These are phyloP conservation scores for Zygnema circumcarinatum DNA, from an alignment of 139 green algal genomes.

Conservation along the genomic window DNA sequence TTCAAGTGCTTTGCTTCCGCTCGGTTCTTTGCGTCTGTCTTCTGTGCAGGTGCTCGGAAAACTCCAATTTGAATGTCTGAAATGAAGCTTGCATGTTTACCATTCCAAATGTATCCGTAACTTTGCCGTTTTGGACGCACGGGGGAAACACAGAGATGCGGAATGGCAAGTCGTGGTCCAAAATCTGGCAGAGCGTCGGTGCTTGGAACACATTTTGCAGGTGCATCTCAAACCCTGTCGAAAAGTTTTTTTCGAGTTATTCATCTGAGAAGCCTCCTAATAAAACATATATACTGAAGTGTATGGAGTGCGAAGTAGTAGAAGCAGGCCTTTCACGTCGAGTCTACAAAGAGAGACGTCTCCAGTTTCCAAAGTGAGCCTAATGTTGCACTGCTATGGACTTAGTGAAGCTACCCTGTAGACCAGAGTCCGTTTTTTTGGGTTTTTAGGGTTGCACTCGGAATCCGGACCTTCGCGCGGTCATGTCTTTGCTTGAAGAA, in stretches of 20 bases:
- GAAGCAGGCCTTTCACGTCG: no score
- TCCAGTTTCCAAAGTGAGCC: not conserved
- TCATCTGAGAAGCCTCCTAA: not conserved
- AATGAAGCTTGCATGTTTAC: no score
- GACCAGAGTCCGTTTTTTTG: no score
- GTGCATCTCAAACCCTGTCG: not conserved
- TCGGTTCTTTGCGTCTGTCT: not conserved
- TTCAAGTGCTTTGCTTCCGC: not conserved
- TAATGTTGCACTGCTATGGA: not conserved
- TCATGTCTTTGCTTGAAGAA: no score
- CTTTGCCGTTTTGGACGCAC: not conserved
- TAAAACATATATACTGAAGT: not conserved
- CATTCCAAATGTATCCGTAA: not conserved
- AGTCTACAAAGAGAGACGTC: not conserved
- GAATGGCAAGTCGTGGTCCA: not conserved
- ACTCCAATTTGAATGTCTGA: not conserved
- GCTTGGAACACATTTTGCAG: not conserved
- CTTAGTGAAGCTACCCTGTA: not conserved
- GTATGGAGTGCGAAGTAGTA: no score
- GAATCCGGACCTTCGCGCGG: no score
- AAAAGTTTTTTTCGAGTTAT: not conserved
- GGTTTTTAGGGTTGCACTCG: no score
- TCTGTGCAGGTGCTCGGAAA: no score
- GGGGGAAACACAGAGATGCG: not conserved
- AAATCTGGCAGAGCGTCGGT: not conserved